These are phyloP conservation scores for Trametes sp. DNA, from an alignment of 1,284 basidiomycete species.

Conservation along the genomic window DNA sequence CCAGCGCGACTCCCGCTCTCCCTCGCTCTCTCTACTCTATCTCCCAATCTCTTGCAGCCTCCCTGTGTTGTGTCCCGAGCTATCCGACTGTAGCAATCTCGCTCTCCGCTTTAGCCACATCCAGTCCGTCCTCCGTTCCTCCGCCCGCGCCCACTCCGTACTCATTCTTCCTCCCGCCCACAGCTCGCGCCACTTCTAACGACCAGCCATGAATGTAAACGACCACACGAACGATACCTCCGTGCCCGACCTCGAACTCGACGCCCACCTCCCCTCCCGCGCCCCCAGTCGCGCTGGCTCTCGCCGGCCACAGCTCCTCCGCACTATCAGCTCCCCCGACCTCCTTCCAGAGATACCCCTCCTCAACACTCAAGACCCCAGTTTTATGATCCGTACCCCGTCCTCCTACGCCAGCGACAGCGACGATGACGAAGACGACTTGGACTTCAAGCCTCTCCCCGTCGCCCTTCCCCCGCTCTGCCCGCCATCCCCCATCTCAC, in stretches of 20 bases:
- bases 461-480: slow-evolving; percentile 24
- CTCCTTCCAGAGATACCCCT: slow-evolving; percentile 18
- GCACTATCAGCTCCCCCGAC: slow-evolving; percentile 17
- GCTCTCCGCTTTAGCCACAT: slow-evolving; percentile 10
- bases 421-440: slow-evolving; percentile 13
- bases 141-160: not conserved
- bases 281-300: slow-evolving; percentile 22
- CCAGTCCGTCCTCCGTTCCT: not conserved
- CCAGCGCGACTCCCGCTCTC: not conserved
- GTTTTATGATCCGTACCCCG: not conserved
- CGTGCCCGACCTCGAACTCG: not conserved
- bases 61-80: not conserved
- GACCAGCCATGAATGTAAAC: not conserved
- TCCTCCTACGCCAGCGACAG: not conserved
- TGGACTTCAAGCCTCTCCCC: not conserved
- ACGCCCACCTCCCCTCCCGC: slow-evolving; percentile 8
- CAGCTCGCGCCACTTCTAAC: not conserved
- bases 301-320: slow-evolving; percentile 22
- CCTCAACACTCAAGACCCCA: not conserved
- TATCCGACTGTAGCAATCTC: not conserved
- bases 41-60: not conserved
- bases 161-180: not conserved
- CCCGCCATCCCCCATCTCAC: slow-evolving; percentile 26
- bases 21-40: not conserved
- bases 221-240: not conserved